Base-by-base conservation (phyloP, 2,329 filamentous ascomycete species). In the Nakataea oryzae region DNA sequence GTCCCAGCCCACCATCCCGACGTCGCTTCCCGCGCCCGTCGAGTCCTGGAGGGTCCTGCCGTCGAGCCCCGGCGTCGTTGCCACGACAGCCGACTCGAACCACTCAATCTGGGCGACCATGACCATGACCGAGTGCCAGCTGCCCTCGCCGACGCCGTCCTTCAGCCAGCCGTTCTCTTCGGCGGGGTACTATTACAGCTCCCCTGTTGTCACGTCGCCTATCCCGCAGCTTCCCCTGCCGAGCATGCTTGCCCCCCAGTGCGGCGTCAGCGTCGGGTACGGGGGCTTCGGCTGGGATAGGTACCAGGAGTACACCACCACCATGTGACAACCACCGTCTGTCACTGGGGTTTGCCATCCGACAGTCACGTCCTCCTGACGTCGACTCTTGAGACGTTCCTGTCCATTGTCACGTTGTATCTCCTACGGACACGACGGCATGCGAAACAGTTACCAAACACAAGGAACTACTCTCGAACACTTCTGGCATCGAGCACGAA, bases 11-110 rank as follows among this genome's bases (percentile, higher is more conserved):
- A 81, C 82, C 41, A 79, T 61, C 9, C 32, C 90, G 63, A 83
- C 87, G 62, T 82, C 82, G 55, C 77, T 91, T 65, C 83, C 89
- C 56, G 84, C 85, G 7, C 86, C 88, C 1, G 86, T 96, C 64
- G 92, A 97, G 65, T 83, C 90, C 62, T 97, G 93, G 93, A 91
- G 89, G 74, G 86, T 97, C 67, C 80, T 97, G 62, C 90, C 93
- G 58, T 97, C 93, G 62, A 96, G 91, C 70, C 90, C 92, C 60
- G 91, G 87, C 74, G 85, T 90, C 61, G 24, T 67, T 13, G n/a
- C 61, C 28, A 86, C 89, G 54, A 87, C 89, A 41, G 82, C 82
- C 72, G 91, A 95, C 72, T 87, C 86, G 50, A 81, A 84, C 69
- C 82, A 86, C 63, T 83, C 86, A 60, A 84, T 93, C 73, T 97